phyloP scores from a whole-genome alignment of 129 eudicot species.

The Centaurea solstitialis region DNA sequence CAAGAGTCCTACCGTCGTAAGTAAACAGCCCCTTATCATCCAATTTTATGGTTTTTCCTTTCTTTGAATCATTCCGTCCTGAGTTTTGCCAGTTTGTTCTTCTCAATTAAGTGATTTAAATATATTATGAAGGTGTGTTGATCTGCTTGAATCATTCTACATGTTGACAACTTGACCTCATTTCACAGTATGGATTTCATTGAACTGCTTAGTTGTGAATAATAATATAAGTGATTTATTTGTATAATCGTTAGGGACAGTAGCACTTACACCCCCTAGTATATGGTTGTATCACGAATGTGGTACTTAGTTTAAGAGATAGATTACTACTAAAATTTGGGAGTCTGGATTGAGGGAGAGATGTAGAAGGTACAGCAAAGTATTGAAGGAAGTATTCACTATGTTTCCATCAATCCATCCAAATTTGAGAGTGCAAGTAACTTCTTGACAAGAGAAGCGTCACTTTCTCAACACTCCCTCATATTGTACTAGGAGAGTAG shows the following conservation, averaged over 20 bases:
- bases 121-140: background rate
- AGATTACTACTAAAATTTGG: background rate
- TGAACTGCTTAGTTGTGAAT: background rate
- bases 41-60: background rate
- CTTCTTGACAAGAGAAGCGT: too few species aligned
- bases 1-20: conserved; percentile 53
- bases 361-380: too few species aligned
- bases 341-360: too few species aligned
- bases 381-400: too few species aligned
- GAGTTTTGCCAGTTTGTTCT: background rate
- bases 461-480: too few species aligned
- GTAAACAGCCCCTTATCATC: conserved; percentile 2
- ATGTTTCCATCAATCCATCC: too few species aligned
- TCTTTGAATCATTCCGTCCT: background rate
- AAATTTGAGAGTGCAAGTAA: too few species aligned
- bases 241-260: background rate
- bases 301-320: background rate
- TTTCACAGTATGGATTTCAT: background rate
- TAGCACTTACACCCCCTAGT: background rate
- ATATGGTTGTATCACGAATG: background rate
- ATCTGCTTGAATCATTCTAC: background rate
- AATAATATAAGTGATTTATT: too few species aligned
- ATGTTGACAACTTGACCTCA: too few species aligned
- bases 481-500: too few species aligned
- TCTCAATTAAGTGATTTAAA: background rate